Evolutionary conservation across 192 early-diverging fungal genomes (phyloP), one percentile per base, ranked within the genome.

Genomic region (Kappamyces sp.): DNA sequence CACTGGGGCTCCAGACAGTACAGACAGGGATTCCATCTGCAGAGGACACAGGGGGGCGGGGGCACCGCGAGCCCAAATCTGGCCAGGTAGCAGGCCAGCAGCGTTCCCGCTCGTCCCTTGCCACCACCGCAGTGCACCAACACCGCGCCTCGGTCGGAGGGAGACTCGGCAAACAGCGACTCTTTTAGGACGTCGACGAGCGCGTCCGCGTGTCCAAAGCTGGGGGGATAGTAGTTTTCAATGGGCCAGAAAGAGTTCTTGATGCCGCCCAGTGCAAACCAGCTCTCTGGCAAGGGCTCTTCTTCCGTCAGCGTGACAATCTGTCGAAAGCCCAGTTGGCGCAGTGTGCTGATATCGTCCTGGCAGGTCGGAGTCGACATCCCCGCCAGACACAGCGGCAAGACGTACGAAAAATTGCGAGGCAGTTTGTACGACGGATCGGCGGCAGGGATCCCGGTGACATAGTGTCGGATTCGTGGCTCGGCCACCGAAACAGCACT

Each of bases 101-200:
- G 59, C 37, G 66, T 62, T 4, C 73, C 73, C 7, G 73, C 70
- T 6, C 73, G 57, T n/a, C 73, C 73, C 37, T 63, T 69, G 1
- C 73, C 73, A 22, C 73, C 73, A 15, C 68, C 70, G 38, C 74
- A 75, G 59, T 75, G 74, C 29, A 75, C 74, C 11, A 75, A 43
- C 40, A 60, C 55, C 5, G 63, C 59, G n/a, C 62, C 62, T 22
- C 22, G 22, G 22, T 22, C 12, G 12, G 12, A n/a, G 34, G 8
- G 60, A 0, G 45, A 30, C 32, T 49, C 35, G 38, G 46, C 40
- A 51, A 51, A 54, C 48, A 41, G 43, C 4, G 30, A 33, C 32
- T 42, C 48, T 29, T 47, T n/a, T 4, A 58, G 2, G 6, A 58
- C 0, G 41, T 66, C 57, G 6, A 72, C 60, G 59, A 75, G 68